Evolutionary conservation across 2,329 filamentous ascomycete genomes (phyloP).

Genomic region (Ceratocystis cubensis): DNA sequence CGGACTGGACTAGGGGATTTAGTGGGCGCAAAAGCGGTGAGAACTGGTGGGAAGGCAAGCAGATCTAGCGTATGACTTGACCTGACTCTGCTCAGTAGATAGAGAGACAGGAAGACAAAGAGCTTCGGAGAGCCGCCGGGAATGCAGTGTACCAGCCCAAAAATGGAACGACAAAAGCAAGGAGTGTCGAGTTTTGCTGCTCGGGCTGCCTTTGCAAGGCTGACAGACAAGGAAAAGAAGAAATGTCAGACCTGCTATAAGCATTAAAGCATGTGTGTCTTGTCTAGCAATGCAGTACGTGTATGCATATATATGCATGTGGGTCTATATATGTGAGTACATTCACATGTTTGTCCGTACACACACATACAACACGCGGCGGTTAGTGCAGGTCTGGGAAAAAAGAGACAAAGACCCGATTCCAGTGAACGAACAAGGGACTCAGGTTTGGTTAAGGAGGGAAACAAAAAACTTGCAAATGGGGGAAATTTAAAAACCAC

Average conservation of each 20-base stretch:
- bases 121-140: not conserved
- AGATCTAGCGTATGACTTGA: too few species aligned
- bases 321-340: not conserved
- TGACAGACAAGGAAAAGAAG: slow-evolving; percentile 7
- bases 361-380: not conserved
- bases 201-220: not conserved
- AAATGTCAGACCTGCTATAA: not conserved
- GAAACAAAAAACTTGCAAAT: not conserved
- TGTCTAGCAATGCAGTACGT: not conserved
- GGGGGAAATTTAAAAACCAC: not conserved
- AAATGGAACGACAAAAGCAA: not conserved
- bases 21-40: too few species aligned
- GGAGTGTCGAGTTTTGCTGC: not conserved
- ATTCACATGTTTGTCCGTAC: not conserved
- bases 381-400: not conserved
- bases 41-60: too few species aligned
- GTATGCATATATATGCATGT: not conserved
- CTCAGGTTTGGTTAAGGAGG: too few species aligned
- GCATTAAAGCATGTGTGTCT: not conserved
- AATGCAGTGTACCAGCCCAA: not conserved
- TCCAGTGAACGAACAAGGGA: not conserved
- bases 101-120: too few species aligned
- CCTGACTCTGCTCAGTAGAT: too few species aligned
- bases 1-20: too few species aligned
- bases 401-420: not conserved